Evolutionary conservation across 108 stramenopile species (phyloP).

Genomic region (Aurantiochytrium sp.): DNA sequence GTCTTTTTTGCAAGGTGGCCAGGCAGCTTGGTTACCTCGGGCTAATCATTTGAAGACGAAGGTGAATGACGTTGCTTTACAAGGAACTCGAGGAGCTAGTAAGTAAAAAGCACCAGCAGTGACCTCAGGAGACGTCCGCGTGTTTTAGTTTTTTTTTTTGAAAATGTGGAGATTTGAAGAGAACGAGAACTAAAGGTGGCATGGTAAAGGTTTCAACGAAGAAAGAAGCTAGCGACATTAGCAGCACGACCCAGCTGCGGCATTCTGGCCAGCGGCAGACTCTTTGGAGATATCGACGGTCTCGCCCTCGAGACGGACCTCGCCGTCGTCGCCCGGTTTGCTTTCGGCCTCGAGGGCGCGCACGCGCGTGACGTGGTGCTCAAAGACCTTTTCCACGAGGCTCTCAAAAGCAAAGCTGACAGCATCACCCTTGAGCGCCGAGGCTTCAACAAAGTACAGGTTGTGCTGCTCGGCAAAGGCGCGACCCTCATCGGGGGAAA

Average conservation of each 20-base stretch:
- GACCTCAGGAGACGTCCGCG: no score
- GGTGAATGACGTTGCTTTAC: no score
- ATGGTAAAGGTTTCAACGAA: neutral
- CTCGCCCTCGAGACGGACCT: neutral
- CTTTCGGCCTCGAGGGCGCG: neutral
- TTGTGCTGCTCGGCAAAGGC: conserved; percentile 94
- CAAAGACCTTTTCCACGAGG: conserved; percentile 74
- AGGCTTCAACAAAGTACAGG: conserved; percentile 96
- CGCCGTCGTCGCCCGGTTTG: neutral
- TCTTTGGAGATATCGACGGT: neutral
- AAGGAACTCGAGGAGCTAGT: no score
- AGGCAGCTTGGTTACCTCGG: no score
- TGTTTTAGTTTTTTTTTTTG: neutral
- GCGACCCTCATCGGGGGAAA: conserved; percentile 87
- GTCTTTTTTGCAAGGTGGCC: no score
- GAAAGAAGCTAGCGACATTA: neutral
- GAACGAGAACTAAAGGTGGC: neutral
- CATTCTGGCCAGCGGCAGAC: neutral
- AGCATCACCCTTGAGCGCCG: conserved; percentile 84
- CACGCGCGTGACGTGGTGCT: conserved; percentile 17
- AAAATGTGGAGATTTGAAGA: neutral
- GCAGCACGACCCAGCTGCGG: neutral
- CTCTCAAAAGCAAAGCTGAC: conserved; percentile 93
- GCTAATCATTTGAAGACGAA: no score
- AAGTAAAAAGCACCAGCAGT: no score